Evolutionary conservation across 192 early-diverging fungal genomes (phyloP), one percentile per base, ranked within the genome.

Genomic region (Coemansia brasiliensis): DNA sequence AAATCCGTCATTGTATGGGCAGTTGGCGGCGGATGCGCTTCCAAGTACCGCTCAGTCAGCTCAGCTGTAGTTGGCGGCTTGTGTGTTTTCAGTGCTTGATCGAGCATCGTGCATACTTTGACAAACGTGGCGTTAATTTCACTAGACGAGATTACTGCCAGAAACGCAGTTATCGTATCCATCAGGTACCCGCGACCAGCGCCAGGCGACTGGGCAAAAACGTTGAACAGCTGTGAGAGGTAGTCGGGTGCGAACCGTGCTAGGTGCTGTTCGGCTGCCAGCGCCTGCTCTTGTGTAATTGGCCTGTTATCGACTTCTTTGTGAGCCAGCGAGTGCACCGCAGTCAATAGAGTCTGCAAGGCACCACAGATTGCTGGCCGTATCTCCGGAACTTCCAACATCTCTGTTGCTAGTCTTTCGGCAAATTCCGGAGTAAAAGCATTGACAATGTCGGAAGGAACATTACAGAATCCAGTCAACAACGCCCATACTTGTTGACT

Each of bases 1-100:
- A 98, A 82, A 65, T 98, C 94, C 61, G 95, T 71, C 80, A 95
- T 90, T n/a, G 91, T 89, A 55, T 94, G 85, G 5, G 89, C 85
- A 37, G 83, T 83, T n/a, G 89, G 86, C 35, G 85, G 88, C 13
- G 87, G 84, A 13, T 81, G 53, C 2, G 77, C 64, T 40, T 71
- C 79, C 40, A 81, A 58, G 24, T 81, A 75, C 51, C 54, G 58
- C 52, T 79, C 60, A 9, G 75, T 71, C 51, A 83, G 59, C 50
- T 85, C 83, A n/a, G 71, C 65, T 8, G 82, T 70, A 1, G 74
- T 69, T 0, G 82, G 65, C 29, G 81, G 74, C 55, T 58, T 84
- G 46, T 81, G 81, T 50, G 63, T 73, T 51, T 81, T 82, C 45
- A 86, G 71, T 18, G 82, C 82, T 65, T 84, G 81, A 55, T 79